Base-by-base conservation (phyloP, 2,329 filamentous ascomycete genomes). In the Blumeriella jaapii region DNA sequence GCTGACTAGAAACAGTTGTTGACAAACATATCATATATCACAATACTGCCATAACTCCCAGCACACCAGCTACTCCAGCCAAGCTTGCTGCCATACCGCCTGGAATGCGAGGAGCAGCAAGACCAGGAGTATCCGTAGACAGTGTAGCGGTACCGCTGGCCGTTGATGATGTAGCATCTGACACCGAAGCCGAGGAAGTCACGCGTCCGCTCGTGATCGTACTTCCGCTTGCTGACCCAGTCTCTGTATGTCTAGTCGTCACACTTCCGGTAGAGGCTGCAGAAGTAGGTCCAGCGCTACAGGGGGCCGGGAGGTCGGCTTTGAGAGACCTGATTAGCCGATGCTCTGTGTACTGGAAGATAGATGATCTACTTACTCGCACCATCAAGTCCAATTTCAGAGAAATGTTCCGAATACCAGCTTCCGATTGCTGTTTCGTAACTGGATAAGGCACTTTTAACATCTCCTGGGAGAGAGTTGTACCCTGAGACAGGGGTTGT, bases 401-500 rank as follows among this genome's bases (percentile, higher is more conserved):
- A 35, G 3, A 24, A 28, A 19, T 40, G 33, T 6, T 23, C 29
- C 5, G 15, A 27, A 9, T 36, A 39, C 38, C 39, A 46, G 29
- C 38, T 44, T 6, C 9, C 13, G 3, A 41, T 2, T 2, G 41
- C 44, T 11, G 18, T 19, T 9, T 40, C 41, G 23, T 46, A 46
- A 20, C 34, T 39, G 1, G 39, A 40, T 3, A 46, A 18, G 1
- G 44, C 41, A 14, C 25, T 37, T 25, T 40, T 38, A 19, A 44
- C 39, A 16, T 36, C 22, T 0, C 23, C 31, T n/a, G 44, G 44
- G 2, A 44, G 39, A 6, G 23, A 13, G 1, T 27, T 39, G 24
- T 42, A 42, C 37, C n/a, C n/a, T n/a, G n/a, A n/a, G n/a, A n/a
- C n/a, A n/a, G n/a, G n/a, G n/a, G n/a, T n/a, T n/a, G n/a, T n/a